Base-by-base conservation (phyloP, 352 stramenopile species). In the Phytophthora sp. region DNA sequence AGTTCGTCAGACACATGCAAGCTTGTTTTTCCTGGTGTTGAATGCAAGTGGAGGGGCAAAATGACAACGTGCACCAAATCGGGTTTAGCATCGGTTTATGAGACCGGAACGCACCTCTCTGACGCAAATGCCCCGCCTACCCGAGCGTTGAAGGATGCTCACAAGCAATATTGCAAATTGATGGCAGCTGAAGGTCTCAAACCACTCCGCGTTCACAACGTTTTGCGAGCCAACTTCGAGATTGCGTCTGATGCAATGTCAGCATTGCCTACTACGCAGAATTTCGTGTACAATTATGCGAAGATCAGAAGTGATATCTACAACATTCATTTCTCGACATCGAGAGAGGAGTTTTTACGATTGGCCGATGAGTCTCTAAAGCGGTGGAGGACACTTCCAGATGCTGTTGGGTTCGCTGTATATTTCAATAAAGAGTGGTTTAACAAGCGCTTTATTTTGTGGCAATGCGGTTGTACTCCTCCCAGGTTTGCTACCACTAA, bases 401-500 rank as follows among this genome's bases (percentile, higher is more conserved):
- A 33, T 33, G 29, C 29, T 33, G 29, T 33, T 33, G 16, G 21
- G 12, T 46, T 55, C 24, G 31, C 21, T 18, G 11, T n/a, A 27
- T 18, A 55, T 20, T 49, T 55, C 5, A 7, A 12, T 5, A 7
- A 16, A 2, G n/a, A 63, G 18, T 55, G 42, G 55, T 23, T 73
- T 2, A 12, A 0, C n/a, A 35, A 41, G 5, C 21, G 39, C 0
- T 73, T 66, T 27, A n/a, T 51, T 26, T 9, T 47, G 8, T 73
- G 63, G 51, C 44, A 71, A 9, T 63, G 35, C 11, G 30, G 31
- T 30, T 27, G 31, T 18, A 59, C 69, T 20, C 55, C 63, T 16
- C n/a, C 55, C 0, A 55, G 58, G 1, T 69, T 27, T 44, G 69
- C 69, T 1, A 73, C 57, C 7, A 73, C 58, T 0, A 77, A 73